Base-by-base conservation (phyloP, 305 asterid species). In the Nicotiana rustica region DNA sequence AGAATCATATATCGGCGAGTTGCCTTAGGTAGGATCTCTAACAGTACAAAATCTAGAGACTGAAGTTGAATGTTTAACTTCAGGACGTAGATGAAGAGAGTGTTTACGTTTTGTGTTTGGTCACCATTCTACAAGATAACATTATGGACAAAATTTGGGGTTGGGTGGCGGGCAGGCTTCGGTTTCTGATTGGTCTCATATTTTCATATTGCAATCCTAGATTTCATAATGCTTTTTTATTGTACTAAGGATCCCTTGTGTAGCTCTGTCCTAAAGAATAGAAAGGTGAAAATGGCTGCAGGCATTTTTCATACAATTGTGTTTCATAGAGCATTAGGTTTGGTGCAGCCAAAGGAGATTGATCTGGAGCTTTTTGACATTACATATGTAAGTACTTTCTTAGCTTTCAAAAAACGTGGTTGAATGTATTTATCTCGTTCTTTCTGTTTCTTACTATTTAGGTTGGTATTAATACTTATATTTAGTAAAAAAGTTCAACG, bases 281-380 rank as follows among this genome's bases (percentile, higher is more conserved):
- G 82, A 18, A 7, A 33, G 82, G 66, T 79, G 68, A 83, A 87
- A 82, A 56, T 84, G 86, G 81, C 31, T 91, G 92, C 94, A 96
- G 97, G 97, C 87, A 90, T 93, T 86, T 88, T 96, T 10, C 99
- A 94, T 83, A 94, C 98, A 15, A 86, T 96, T 82, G 84, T 96
- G 85, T 96, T 96, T 90, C 98, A 96, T 78, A 89, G 99, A 90
- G 98, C 99, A 81, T 91, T 96, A 88, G 99, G 99, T 68, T 88
- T 96, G 52, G 92, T 96, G 82, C 97, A 97, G 82, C 99, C 99
- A 0, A 94, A 92, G 92, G 99, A 96, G 81, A 86, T 96, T 70
- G 98, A 96, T 87, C 86, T 92, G 95, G 99, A 96, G 89, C 99
- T 96, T 81, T 96, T 96, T 84, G 98, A 93, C 90, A 93, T 96